Evolutionary conservation across 164 flowering plant species (phyloP), one percentile per base, ranked within the genome.

Genomic region (Berberis vulgaris): DNA sequence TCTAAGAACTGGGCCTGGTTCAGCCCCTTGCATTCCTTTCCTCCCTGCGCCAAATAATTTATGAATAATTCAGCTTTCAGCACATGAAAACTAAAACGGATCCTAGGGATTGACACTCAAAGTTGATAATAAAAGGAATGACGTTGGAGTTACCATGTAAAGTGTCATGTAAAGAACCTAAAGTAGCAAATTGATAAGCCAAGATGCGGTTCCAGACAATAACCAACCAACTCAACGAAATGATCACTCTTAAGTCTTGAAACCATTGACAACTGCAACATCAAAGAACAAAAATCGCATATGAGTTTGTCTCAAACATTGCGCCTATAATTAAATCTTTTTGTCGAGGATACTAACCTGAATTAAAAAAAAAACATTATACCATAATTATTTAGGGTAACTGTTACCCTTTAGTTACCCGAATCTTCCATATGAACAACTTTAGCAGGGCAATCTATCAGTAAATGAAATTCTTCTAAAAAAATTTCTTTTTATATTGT

Each of bases 81-180:
- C n/a, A 49, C 12, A 43, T 66, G 11, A 56, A 56, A 9, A 56
- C 3, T 56, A 8, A 6, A 54, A 4, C 7, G 1, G 7, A 26
- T 55, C 13, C 4, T 4, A 55, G 38, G 38, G 38, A 54, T 54
- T 54, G 57, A 13, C 13, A 54, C 57, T 55, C 8, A 6, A 40
- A 39, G 41, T 26, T 13, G 8, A 57, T 9, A 57, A 55, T 2
- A 6, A 40, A 45, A 40, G 2, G 45, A 57, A 41, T 2, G 43
- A 40, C 60, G 41, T 6, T 7, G 7, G 2, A 43, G 26, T 41
- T 49, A 84, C 93, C 93, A 67, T 87, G 89, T 71, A 87, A 68
- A 45, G 83, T 65, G 58, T 87, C 89, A 67, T 87, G 93, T 64
- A 87, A 67, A 61, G 93, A 80, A 45, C 93, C 93, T 83, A 41